These are phyloP conservation scores for Ajuga chamaepitys DNA, from an alignment of 257 asterid species.

Conservation along the genomic window DNA sequence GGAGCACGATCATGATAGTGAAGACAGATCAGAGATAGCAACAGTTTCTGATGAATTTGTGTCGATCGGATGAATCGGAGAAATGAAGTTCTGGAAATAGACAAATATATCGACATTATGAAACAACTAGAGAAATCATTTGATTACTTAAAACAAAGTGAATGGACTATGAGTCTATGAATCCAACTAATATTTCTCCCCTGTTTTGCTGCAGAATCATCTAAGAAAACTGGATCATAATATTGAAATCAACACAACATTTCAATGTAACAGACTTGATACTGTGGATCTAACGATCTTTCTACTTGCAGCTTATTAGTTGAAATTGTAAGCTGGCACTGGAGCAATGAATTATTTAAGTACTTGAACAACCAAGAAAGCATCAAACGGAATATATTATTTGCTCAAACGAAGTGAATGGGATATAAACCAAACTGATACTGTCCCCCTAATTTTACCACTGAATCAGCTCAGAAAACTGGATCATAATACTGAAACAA, in stretches of 20 bases:
- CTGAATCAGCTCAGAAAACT: conserved; percentile 1
- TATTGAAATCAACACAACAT: too few relatives aligned
- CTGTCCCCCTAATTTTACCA: not conserved
- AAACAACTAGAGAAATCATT: not conserved
- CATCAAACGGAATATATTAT: not conserved
- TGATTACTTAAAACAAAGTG: too few relatives aligned
- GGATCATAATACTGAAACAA: not conserved
- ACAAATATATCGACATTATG: not conserved
- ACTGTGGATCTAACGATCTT: too few relatives aligned
- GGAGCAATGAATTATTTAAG: not conserved
- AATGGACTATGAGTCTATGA: not conserved
- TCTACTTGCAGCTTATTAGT: too few relatives aligned
- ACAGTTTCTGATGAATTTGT: conserved; percentile 18
- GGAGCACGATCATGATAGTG: conserved; percentile 24
- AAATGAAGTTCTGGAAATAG: conserved; percentile 32
- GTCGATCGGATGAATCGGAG: conserved; percentile 21
- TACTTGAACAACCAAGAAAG: not conserved
- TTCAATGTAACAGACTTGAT: too few relatives aligned
- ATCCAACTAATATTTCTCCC: not conserved
- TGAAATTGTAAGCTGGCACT: too few relatives aligned
- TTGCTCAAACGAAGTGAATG: not conserved
- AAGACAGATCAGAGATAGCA: conserved; percentile 28
- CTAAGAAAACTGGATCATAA: too few relatives aligned
- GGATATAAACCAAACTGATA: not conserved
- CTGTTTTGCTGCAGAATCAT: too few relatives aligned